Percentiles rank a stretch among this genome's conserved stretches.
Evolutionary conservation across 2,329 filamentous ascomycete genomes (phyloP).

Genomic region (Byssoonygena ceratinophila): DNA sequence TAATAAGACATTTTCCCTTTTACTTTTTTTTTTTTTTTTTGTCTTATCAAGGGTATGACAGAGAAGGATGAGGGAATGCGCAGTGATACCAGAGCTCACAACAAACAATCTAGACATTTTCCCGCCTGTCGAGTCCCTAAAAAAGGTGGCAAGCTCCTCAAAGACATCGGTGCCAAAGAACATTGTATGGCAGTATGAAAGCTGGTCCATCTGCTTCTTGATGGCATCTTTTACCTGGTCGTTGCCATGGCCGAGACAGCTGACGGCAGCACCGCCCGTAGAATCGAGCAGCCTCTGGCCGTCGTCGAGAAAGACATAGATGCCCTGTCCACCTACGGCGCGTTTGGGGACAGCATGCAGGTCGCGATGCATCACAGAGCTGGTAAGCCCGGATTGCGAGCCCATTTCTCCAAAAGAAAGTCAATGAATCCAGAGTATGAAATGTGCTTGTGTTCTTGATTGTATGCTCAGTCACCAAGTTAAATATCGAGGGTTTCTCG

Average conservation of each 20-base stretch:
- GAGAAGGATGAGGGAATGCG: neutral
- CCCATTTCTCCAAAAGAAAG: neutral
- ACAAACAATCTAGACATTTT: constrained; percentile 48
- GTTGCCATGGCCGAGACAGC: constrained; percentile 59
- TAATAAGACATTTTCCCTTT: no score
- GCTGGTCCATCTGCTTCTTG: constrained; percentile 46
- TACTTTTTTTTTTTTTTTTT: no score
- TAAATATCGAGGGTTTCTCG: no score
- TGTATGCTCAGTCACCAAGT: neutral
- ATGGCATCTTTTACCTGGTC: constrained; percentile 51
- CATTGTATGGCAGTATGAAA: constrained; percentile 50
- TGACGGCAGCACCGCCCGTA: constrained; percentile 61
- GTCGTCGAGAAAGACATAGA: constrained; percentile 44
- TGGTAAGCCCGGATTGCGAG: neutral
- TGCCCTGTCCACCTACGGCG: constrained; percentile 42
- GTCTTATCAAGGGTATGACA: neutral
- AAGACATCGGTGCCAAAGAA: constrained; percentile 47
- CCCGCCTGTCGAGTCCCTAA: constrained; percentile 44
- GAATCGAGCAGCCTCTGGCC: constrained; percentile 59
- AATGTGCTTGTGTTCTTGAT: no score
- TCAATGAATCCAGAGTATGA: neutral
- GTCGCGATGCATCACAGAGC: constrained; percentile 43
- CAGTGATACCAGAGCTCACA: constrained; percentile 44
- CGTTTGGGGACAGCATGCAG: constrained; percentile 39
- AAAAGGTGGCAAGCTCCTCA: constrained; percentile 43